Evolutionary conservation across 1,139 yeast genomes (phyloP).

Genomic region (Ogataea hybrid): DNA sequence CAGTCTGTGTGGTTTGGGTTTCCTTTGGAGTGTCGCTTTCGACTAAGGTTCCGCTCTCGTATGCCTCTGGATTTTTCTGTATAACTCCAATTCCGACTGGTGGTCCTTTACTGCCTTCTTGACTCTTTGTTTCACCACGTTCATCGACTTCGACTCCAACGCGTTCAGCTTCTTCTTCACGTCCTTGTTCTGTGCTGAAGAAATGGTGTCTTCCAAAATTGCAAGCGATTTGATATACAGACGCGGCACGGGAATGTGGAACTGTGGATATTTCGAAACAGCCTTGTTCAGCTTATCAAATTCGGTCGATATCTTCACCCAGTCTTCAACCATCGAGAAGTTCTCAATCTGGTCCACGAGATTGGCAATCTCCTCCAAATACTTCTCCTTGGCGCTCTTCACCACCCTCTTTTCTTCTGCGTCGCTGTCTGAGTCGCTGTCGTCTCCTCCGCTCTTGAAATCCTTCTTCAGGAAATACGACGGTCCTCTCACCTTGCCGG

Average conservation of each 20-base stretch:
- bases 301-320: slow-evolving; percentile 74
- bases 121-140: slow-evolving; percentile 84
- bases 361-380: slow-evolving; percentile 79
- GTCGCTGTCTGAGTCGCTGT: slow-evolving; percentile 46
- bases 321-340: slow-evolving; percentile 70
- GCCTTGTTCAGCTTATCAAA: slow-evolving; percentile 75
- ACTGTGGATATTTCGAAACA: slow-evolving; percentile 70
- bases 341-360: slow-evolving; percentile 66
- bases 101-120: slow-evolving; percentile 75
- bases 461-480: slow-evolving; percentile 55
- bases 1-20: slow-evolving; percentile 24
- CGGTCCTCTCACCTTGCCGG: slow-evolving; percentile 46
- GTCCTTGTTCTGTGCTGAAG: slow-evolving; percentile 52
- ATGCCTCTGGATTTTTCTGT: slow-evolving; percentile 71
- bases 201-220: slow-evolving; percentile 69
- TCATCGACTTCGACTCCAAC: slow-evolving; percentile 81
- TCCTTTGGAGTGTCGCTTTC: slow-evolving; percentile 15
- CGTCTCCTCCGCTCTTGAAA: slow-evolving; percentile 44
- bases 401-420: slow-evolving; percentile 80
- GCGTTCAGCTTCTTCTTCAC: slow-evolving; percentile 73
- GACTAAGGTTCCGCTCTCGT: slow-evolving; percentile 42
- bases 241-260: slow-evolving; percentile 68
- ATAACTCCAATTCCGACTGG: slow-evolving; percentile 56
- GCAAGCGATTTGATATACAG: slow-evolving; percentile 67
- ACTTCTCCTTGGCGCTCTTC: slow-evolving; percentile 90